phyloP scores from a whole-genome alignment of 2,329 filamentous ascomycete species.

The Penicillium sp. region DNA sequence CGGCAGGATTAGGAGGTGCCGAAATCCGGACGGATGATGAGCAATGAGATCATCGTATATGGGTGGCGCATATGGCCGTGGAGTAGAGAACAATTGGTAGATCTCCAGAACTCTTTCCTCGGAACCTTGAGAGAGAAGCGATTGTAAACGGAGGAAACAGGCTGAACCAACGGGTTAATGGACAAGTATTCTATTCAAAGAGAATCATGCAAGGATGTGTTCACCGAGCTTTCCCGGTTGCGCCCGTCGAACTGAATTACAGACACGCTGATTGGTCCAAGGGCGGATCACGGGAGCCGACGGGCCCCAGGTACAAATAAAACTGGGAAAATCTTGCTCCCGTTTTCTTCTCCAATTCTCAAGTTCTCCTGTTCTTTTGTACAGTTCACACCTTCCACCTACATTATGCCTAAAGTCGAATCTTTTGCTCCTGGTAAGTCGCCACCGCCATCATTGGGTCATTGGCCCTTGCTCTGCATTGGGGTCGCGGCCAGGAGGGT shows the following conservation, averaged over 20 bases:
- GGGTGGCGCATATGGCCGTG: neutral
- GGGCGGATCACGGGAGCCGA: constrained; percentile 31
- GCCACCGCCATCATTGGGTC: neutral
- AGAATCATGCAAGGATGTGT: constrained; percentile 2
- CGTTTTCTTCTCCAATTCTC: constrained; percentile 16
- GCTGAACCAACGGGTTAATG: too few relatives aligned
- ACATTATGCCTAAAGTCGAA: constrained; percentile 23
- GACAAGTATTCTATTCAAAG: neutral
- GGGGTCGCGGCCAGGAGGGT: too few relatives aligned
- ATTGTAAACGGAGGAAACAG: too few relatives aligned
- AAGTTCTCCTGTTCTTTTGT: too few relatives aligned
- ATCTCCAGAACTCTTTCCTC: neutral
- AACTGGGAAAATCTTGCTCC: constrained; percentile 31
- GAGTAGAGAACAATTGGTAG: neutral
- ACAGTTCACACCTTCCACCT: constrained; percentile 8
- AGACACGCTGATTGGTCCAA: constrained; percentile 30
- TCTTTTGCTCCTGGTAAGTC: constrained; percentile 26
- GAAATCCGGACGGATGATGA: constrained; percentile 11
- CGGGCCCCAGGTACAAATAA: constrained; percentile 36
- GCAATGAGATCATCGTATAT: constrained; percentile 17
- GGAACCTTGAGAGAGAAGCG: too few relatives aligned
- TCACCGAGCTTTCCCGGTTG: constrained; percentile 27
- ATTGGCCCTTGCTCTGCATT: neutral
- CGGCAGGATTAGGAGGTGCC: neutral
- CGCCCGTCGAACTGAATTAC: constrained; percentile 36